Base-by-base conservation (phyloP, 208 protist species). In the Willaertia magna region DNA sequence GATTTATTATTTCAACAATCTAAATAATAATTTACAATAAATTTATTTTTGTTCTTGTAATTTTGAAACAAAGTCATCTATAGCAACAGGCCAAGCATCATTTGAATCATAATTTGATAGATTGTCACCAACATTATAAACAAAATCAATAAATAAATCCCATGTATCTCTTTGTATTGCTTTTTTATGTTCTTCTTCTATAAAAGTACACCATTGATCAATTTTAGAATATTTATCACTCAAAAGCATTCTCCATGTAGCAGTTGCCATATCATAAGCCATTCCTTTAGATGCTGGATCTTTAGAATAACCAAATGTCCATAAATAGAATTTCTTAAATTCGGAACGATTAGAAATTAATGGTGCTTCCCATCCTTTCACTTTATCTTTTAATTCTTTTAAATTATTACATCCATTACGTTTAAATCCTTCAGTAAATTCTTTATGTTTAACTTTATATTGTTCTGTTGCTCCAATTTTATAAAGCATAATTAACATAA, bases 91-190 rank as follows among this genome's bases (percentile, higher is more conserved):
- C 78, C 78, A 83, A 20, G 78, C 78, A 48, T 39, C 22, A 43
- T 40, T 18, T 42, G 20, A 4, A 55, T 48, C 43, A 83, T 43
- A 55, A 11, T 55, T 49, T 4, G 43, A 42, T 20, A 83, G 43
- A 55, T 83, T n/a, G 55, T 51, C 78, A 48, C 46, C 46, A 26
- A 83, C 46, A 26, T 30, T 49, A 39, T 40, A 14, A 11, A 51
- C 43, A 83, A 83, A 83, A 7, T 83, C 78, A 49, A 55, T n/a
- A 55, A 83, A 83, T 43, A 55, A 22, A 42, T 83, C 78, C 78
- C 78, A 83, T 43, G 78, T 49, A 26, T 83, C 78, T 22, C 55
- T 83, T 83, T 51, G 46, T 7, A 83, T 55, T 20, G 78, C 78
- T 42, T 42, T 83, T n/a, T 39, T 39, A 11, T 55, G 16, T 16